phyloP scores from a whole-genome alignment of 78 protist species.

The Polysphondylium violaceum region DNA sequence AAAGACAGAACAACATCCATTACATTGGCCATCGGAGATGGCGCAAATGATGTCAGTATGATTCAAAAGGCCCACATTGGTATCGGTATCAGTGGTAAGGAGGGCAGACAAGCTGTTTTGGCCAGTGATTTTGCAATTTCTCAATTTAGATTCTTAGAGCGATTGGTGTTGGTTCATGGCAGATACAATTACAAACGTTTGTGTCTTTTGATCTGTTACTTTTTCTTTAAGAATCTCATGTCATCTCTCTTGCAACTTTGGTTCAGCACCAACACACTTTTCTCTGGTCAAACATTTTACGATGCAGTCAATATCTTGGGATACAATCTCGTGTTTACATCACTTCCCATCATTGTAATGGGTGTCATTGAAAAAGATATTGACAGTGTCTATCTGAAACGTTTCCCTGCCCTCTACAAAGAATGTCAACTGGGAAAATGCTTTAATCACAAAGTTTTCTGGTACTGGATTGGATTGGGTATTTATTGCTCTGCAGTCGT shows the following conservation, averaged over 20 bases:
- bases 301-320: conserved; percentile 77
- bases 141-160: conserved; percentile 63
- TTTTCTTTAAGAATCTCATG: conserved; percentile 85
- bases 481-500: conserved; percentile 15
- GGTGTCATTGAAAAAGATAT: conserved; percentile 79
- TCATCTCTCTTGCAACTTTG: conserved; percentile 69
- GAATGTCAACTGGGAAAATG: conserved; percentile 36
- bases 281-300: conserved; percentile 87
- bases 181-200: conserved; percentile 91
- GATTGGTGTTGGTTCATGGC: conserved; percentile 91
- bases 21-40: conserved; percentile 88
- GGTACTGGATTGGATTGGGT: conserved; percentile 28
- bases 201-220: conserved; percentile 82
- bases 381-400: background rate
- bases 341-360: conserved; percentile 83
- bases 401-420: conserved; percentile 22
- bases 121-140: conserved; percentile 73
- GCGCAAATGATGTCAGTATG: conserved; percentile 89
- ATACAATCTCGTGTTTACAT: conserved; percentile 89
- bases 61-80: conserved; percentile 92
- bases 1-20: conserved; percentile 26
- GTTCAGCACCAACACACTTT: conserved; percentile 69
- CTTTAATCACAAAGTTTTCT: conserved; percentile 54
- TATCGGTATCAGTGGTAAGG: conserved; percentile 95
- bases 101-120: conserved; percentile 87